These are phyloP conservation scores for Solanum paucissectum DNA, from an alignment of 257 asterid genomes.

Conservation along the genomic window DNA sequence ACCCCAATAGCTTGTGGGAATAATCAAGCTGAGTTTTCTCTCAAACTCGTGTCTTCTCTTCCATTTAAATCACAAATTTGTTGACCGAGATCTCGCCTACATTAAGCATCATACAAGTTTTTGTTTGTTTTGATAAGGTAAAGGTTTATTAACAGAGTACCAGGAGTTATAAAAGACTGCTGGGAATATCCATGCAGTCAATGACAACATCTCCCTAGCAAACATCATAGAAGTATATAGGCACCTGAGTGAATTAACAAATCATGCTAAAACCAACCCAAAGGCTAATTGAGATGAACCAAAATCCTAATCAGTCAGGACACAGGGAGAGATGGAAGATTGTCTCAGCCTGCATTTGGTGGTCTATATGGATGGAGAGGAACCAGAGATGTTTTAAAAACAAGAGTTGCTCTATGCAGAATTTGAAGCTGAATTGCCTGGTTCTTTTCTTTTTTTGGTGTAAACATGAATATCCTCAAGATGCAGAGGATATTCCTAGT, in stretches of 20 bases:
- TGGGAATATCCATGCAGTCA: neutral
- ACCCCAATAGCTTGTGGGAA: neutral
- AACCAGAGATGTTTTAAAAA: too few relatives aligned
- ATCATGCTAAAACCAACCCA: neutral
- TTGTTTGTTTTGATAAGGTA: neutral
- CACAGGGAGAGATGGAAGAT: too few relatives aligned
- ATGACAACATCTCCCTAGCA: neutral
- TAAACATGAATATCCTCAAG: too few relatives aligned
- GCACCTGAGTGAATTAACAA: neutral
- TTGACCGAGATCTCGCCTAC: neutral
- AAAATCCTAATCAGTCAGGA: neutral
- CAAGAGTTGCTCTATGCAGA: too few relatives aligned
- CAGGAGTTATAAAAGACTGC: neutral
- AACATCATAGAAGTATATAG: neutral
- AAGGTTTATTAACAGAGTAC: neutral
- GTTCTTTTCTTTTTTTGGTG: too few relatives aligned
- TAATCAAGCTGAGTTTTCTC: neutral
- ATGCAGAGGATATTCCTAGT: too few relatives aligned
- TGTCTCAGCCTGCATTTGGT: too few relatives aligned
- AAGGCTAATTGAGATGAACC: neutral
- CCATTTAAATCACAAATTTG: neutral
- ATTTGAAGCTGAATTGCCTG: too few relatives aligned
- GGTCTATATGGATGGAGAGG: too few relatives aligned
- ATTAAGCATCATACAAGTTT: neutral
- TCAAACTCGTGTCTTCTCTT: neutral